Base-by-base conservation (phyloP, 176 grass and related monocot species). In the Alloteropsis semialata region DNA sequence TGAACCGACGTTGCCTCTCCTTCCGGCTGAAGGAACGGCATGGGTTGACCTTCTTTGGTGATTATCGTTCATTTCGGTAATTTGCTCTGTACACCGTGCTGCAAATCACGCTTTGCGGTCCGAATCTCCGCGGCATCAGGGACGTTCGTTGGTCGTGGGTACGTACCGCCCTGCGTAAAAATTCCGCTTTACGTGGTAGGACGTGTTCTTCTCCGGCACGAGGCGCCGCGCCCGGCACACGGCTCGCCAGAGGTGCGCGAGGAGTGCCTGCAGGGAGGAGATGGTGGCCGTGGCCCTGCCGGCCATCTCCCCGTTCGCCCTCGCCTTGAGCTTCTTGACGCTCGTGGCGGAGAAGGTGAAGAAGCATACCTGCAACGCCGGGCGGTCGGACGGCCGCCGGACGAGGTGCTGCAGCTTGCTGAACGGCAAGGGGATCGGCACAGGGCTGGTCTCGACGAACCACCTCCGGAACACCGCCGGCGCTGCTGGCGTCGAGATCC, bases 371-470 rank as follows among this genome's bases (percentile, higher is more conserved):
- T n/a, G n/a, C n/a, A n/a, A n/a, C 29, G 55, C 0, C 0, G 74
- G 58, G 6, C 72, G 70, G 21, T 42, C 5, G 38, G 50, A 49
- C n/a, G 70, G 74, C 1, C 42, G 51, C 1, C n/a, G n/a, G n/a
- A 93, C 71, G 78, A 86, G 56, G 8, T 92, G 8, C 3, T 50
- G 14, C 0, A 73, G 55, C 19, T 33, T 83, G 21, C 4, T 0
- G 78, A 82, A 86, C 1, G 90, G 82, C n/a, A 89, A 41, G 5
- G 58, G 60, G 78, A 92, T 75, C 10, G 90, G 90, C 13, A 81
- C 78, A 2, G 66, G 76, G 56, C 83, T 63, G 2, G 34, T 61
- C 12, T 85, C 83, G 1, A 81, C 3, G 77, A 92, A 92, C 83
- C 79, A 89, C 7, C 75, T 61, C 3, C 24, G 15, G 64, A 69